Conservation (phyloP, 805 yeast genomes). For the Dipodascopsis tothii region DNA sequence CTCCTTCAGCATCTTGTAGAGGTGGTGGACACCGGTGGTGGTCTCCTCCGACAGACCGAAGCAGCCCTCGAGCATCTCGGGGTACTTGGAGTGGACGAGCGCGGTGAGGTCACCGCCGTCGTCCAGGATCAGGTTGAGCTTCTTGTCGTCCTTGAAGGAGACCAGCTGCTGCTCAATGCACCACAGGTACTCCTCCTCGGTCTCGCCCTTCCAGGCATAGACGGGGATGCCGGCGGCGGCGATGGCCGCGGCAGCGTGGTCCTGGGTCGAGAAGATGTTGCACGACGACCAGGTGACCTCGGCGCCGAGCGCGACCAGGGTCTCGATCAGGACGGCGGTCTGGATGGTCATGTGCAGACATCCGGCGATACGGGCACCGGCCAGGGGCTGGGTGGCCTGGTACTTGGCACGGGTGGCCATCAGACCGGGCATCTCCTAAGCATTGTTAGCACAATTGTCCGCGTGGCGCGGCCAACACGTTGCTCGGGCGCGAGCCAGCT, state of each 20-base stretch:
- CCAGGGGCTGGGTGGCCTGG: constrained; percentile 87
- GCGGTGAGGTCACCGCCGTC: constrained; percentile 99
- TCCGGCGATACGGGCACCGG: constrained; percentile 98
- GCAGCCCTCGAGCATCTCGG: constrained; percentile 92
- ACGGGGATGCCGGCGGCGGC: constrained; percentile 99
- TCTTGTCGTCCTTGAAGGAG: constrained; percentile 91
- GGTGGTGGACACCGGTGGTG: constrained; percentile 99
- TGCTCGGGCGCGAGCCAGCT: too few relatives aligned
- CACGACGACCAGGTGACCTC: constrained; percentile 99
- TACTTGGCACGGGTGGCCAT: constrained; percentile 93
- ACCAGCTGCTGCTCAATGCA: constrained; percentile 98
- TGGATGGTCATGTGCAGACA: constrained; percentile 99
- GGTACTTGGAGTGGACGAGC: constrained; percentile 94
- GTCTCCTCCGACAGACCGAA: constrained; percentile 97
- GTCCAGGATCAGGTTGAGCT: constrained; percentile 93
- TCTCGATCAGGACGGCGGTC: constrained; percentile 97
- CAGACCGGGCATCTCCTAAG: constrained; percentile 46
- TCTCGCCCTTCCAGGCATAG: constrained; percentile 99
- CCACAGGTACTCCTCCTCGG: constrained; percentile 99
- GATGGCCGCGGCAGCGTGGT: constrained; percentile 99
- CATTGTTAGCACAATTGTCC: too few relatives aligned
- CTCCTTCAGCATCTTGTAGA: constrained; percentile 90
- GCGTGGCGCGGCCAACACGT: too few relatives aligned
- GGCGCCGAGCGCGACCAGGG: constrained; percentile 94
- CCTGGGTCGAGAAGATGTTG: constrained; percentile 99